Conservation (phyloP, 2,329 filamentous ascomycete species). For the Rasamsonia emersonii region DNA sequence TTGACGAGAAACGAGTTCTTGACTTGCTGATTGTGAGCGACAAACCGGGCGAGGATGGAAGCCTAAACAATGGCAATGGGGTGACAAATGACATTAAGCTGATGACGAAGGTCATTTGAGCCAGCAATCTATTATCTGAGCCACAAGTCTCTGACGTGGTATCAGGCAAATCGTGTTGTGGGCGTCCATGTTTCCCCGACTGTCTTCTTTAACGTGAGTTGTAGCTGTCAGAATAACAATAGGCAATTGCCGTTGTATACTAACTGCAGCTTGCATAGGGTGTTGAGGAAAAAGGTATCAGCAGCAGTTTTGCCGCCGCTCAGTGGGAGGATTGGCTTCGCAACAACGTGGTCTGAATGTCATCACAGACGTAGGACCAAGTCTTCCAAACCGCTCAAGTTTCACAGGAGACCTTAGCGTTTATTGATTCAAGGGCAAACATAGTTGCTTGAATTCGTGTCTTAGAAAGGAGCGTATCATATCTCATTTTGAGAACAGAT, state of each 20-base stretch:
- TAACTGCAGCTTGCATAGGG: constrained; percentile 35
- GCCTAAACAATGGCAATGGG: constrained; percentile 68
- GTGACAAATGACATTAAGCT: constrained; percentile 81
- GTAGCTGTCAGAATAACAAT: constrained; percentile 3
- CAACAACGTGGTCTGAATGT: constrained; percentile 50
- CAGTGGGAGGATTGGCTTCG: constrained; percentile 82
- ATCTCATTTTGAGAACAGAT: too few relatives aligned
- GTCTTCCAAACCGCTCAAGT: too few relatives aligned
- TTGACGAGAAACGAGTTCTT: constrained; percentile 64
- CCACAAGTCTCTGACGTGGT: too few relatives aligned
- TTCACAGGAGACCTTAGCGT: too few relatives aligned
- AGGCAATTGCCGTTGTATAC: constrained; percentile 5
- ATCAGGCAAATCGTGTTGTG: constrained; percentile 54
- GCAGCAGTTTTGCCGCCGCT: constrained; percentile 65
- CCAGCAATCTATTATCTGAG: too few relatives aligned
- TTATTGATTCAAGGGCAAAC: too few relatives aligned
- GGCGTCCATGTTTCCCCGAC: constrained; percentile 89
- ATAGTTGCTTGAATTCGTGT: too few relatives aligned
- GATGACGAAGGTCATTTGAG: constrained; percentile 67
- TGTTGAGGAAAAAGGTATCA: constrained; percentile 68
- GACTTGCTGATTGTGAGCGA: constrained; percentile 60
- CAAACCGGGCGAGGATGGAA: constrained; percentile 57
- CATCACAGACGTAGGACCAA: constrained; percentile 2
- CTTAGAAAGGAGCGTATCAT: too few relatives aligned
- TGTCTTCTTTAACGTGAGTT: constrained; percentile 65